Percentiles rank a stretch among this genome's conserved stretches.
Evolutionary conservation across 78 protist genomes (phyloP).

Genomic region (Speleostelium caveatum): DNA sequence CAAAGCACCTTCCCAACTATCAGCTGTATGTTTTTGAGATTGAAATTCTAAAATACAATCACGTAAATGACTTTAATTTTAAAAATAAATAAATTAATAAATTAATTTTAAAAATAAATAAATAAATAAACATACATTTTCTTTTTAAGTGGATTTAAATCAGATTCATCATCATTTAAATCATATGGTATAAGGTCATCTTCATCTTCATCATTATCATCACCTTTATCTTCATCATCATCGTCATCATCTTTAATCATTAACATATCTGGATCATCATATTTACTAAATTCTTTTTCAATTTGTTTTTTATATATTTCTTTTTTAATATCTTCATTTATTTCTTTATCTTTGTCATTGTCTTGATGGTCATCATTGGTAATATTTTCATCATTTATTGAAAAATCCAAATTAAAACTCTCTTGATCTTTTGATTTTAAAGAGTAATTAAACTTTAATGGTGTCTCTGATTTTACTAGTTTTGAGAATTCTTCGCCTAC

Average conservation of each 20-base stretch:
- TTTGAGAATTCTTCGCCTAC: constrained; percentile 53
- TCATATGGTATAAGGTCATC: constrained; percentile 57
- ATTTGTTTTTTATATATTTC: constrained; percentile 20
- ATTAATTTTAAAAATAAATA: background rate
- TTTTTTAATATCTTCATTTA: background rate
- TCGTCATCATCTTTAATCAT: constrained; percentile 17
- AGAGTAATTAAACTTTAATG: constrained; percentile 20
- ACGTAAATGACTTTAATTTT: constrained; percentile 33
- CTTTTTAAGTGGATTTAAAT: constrained; percentile 43
- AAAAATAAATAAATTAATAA: background rate
- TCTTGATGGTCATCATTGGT: background rate
- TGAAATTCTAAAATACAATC: constrained; percentile 69
- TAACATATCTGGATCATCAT: constrained; percentile 68
- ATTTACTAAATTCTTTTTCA: constrained; percentile 67
- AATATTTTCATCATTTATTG: background rate
- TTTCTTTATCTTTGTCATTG: background rate
- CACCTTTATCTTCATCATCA: constrained; percentile 2
- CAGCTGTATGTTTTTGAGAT: constrained; percentile 71
- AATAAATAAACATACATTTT: constrained; percentile 14
- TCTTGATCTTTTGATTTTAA: constrained; percentile 8
- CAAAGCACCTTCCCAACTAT: constrained; percentile 57
- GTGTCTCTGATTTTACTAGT: background rate
- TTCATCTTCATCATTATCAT: background rate
- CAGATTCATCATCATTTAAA: constrained; percentile 75
- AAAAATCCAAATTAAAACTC: constrained; percentile 19